Evolutionary conservation across 176 grass and related monocot species (phyloP), one percentile per base, ranked within the genome.

Genomic region (Puya raimondii): DNA sequence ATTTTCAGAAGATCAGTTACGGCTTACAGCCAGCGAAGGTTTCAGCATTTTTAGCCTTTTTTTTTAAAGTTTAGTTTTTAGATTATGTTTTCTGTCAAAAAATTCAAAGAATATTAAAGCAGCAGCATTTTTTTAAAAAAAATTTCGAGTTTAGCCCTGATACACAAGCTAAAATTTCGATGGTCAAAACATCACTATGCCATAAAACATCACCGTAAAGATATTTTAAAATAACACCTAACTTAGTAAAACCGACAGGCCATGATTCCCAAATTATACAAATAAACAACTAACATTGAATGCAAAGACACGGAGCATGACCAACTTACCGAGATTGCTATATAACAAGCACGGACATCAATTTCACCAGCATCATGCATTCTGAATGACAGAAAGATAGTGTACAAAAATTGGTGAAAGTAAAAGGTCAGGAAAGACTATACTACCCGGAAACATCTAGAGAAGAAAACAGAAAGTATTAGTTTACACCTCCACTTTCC

Each of bases 291-390:
- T 15, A 59, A 18, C 21, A 66, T 9, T 66, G 77, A 83, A 70
- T 12, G 20, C 29, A 82, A 54, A 23, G 23, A 11, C 1, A 51
- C 48, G 7, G 18, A 48, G 3, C 20, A 21, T 15, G 74, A 64
- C 11, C 64, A 75, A 80, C 89, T 77, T 77, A 97, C 93, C 13
- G 93, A 90, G 58, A 92, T 74, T 76, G 89, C 89, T 21, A 86
- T 92, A 73, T 97, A 97, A 64, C 86, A 88, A 81, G 93, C 87
- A 67, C 89, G 86, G 26, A 87, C 93, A 88, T 97, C 93, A 57
- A 90, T 87, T 85, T 97, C 93, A 75, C 93, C 93, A 68, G 71
- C 73, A 63, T 90, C 68, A 76, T 97, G 93, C 93, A 97, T 97
- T 79, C 89, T 97, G 72, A 66, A 47, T 48, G 50, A 66, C 79